Evolutionary conservation across 176 grass and related monocot genomes (phyloP).

Genomic region (Zizania latifolia): DNA sequence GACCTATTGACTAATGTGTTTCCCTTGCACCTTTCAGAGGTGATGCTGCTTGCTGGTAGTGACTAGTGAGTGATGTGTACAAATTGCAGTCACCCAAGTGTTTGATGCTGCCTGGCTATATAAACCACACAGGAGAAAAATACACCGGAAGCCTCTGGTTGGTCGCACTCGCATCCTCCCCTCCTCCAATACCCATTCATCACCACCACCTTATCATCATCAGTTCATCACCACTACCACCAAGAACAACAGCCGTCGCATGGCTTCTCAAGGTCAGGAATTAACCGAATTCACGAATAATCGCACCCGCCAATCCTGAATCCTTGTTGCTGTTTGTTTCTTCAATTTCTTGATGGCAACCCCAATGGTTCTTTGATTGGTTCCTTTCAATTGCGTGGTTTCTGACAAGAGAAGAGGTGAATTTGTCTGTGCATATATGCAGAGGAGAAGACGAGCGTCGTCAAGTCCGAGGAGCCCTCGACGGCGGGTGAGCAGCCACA

Average conservation of each 20-base stretch:
- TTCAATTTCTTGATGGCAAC: background rate
- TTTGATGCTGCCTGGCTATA: background rate
- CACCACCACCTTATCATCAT: slow-evolving; percentile 45
- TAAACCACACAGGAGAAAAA: background rate
- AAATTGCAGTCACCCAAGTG: background rate
- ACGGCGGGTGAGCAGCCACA: slow-evolving; percentile 7
- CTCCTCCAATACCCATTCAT: slow-evolving; percentile 23
- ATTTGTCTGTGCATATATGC: slow-evolving; percentile 16
- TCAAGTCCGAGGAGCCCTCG: slow-evolving; percentile 29
- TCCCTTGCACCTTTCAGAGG: too few species aligned
- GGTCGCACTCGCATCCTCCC: slow-evolving; percentile 30
- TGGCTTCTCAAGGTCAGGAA: slow-evolving; percentile 22
- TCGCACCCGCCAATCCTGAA: background rate
- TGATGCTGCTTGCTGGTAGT: background rate
- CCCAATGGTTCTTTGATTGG: background rate
- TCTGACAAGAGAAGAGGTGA: background rate
- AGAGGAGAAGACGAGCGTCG: slow-evolving; percentile 56
- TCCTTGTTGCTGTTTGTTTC: background rate
- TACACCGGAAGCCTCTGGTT: slow-evolving; percentile 19
- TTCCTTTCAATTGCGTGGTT: background rate
- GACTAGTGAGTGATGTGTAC: slow-evolving; percentile 18
- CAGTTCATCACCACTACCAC: background rate
- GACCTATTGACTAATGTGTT: too few species aligned
- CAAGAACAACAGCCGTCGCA: slow-evolving; percentile 18
- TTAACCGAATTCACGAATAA: background rate